Percentiles rank a stretch among this genome's conserved stretches.
Conservation (phyloP, 1,284 basidiomycete species). For the Boletus mariae region DNA sequence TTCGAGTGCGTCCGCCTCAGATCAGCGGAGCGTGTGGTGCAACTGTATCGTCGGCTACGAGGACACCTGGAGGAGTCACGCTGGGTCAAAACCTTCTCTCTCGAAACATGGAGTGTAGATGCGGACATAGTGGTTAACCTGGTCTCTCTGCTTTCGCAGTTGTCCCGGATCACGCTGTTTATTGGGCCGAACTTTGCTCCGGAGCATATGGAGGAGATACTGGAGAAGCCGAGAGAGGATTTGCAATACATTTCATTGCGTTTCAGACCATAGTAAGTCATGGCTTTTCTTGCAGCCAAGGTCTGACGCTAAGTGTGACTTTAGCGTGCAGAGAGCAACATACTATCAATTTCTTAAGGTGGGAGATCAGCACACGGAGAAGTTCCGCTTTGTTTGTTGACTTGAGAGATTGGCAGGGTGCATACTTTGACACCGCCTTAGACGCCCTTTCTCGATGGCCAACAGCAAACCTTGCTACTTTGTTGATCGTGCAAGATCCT, state of each 20-base stretch:
- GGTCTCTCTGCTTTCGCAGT: conserved; percentile 45
- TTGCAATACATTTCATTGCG: conserved; percentile 49
- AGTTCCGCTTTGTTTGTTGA: conserved; percentile 3
- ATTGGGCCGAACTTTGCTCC: conserved; percentile 60
- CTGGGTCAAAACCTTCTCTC: conserved; percentile 46
- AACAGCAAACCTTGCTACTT: conserved; percentile 35
- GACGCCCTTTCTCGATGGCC: conserved; percentile 57
- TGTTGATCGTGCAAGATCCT: conserved; percentile 69
- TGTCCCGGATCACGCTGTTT: conserved; percentile 48
- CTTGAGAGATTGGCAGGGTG: conserved; percentile 41
- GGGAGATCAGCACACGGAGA: background rate
- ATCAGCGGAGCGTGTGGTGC: conserved; percentile 41
- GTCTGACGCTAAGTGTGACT: conserved; percentile 3
- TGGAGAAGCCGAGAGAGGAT: conserved; percentile 37
- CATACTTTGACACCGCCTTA: conserved; percentile 65
- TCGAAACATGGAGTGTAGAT: conserved; percentile 59
- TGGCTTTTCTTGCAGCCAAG: background rate
- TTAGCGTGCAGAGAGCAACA: conserved; percentile 60
- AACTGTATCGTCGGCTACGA: conserved; percentile 49
- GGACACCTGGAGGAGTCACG: conserved; percentile 28
- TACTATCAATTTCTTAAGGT: conserved; percentile 69
- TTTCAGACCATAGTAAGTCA: conserved; percentile 67
- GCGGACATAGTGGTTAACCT: conserved; percentile 61
- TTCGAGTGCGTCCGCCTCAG: conserved; percentile 49
- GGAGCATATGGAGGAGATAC: conserved; percentile 61